These are phyloP conservation scores for Tylopilus sp. DNA, from an alignment of 768 basidiomycete genomes.

Conservation along the genomic window DNA sequence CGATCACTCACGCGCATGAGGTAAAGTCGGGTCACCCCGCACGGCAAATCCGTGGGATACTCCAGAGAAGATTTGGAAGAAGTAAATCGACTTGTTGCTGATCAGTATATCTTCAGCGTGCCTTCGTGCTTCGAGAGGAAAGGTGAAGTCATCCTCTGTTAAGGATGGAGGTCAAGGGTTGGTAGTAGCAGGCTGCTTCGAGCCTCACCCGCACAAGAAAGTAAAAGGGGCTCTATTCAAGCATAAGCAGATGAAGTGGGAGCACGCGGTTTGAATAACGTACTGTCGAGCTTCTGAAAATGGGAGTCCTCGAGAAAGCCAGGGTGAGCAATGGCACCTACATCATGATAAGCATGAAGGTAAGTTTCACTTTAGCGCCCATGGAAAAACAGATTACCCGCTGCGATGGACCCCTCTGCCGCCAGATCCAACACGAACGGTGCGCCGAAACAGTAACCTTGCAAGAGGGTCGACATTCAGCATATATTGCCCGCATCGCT, in stretches of 20 bases:
- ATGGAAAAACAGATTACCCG: slow-evolving; percentile 33
- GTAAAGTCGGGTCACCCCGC: slow-evolving; percentile 18
- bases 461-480: neutral
- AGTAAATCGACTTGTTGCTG: slow-evolving; percentile 45
- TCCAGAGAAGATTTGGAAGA: slow-evolving; percentile 52
- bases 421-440: slow-evolving; percentile 47
- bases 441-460: slow-evolving; percentile 58
- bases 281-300: slow-evolving; percentile 48
- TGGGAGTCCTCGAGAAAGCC: slow-evolving; percentile 49
- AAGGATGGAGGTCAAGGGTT: neutral
- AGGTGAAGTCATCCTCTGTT: slow-evolving; percentile 49
- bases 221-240: slow-evolving; percentile 20
- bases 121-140: slow-evolving; percentile 48
- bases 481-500: neutral
- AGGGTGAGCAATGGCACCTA: slow-evolving; percentile 54
- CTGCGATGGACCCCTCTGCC: slow-evolving; percentile 41
- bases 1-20: slow-evolving; percentile 16
- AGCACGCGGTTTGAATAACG: slow-evolving; percentile 10
- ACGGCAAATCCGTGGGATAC: slow-evolving; percentile 33
- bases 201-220: slow-evolving; percentile 25
- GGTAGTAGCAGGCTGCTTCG: neutral
- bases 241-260: neutral
- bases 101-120: slow-evolving; percentile 54
- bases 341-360: neutral
- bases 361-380: neutral